Evolutionary conservation across 306 rosid genomes (phyloP).

Genomic region (Quercus ilex): DNA sequence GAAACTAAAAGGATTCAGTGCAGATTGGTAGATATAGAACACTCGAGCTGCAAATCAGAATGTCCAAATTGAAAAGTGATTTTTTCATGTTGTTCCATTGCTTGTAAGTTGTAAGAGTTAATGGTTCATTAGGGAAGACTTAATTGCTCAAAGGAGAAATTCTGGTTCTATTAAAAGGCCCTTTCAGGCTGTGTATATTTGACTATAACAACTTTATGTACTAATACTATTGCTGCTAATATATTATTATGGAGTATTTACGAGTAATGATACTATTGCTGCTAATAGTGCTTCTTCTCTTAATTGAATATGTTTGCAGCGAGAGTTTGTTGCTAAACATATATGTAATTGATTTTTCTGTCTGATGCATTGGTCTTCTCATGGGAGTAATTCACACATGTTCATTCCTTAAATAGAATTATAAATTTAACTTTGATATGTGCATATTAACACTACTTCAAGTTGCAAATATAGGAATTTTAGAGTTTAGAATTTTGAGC

Average conservation of each 20-base stretch:
- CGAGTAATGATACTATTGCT: not conserved
- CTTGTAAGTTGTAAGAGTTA: not conserved
- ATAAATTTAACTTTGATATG: too few relatives aligned
- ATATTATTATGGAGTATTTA: not conserved
- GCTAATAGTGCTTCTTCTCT: too few relatives aligned
- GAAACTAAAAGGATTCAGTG: not conserved
- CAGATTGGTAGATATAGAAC: too few relatives aligned
- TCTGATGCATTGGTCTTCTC: not conserved
- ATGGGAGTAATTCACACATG: too few relatives aligned
- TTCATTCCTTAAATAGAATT: too few relatives aligned
- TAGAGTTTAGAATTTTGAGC: too few relatives aligned
- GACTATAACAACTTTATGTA: not conserved
- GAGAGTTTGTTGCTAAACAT: not conserved
- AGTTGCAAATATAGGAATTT: too few relatives aligned
- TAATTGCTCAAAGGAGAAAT: not conserved
- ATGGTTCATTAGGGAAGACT: not conserved
- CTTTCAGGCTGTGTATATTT: not conserved
- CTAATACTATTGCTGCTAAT: not conserved
- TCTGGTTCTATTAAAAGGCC: too few relatives aligned
- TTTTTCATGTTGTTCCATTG: not conserved
- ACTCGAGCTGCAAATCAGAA: too few relatives aligned
- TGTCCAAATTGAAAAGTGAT: too few relatives aligned
- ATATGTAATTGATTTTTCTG: not conserved
- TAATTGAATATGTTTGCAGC: not conserved
- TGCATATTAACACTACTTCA: too few relatives aligned